Evolutionary conservation across 768 basidiomycete genomes (phyloP).

Genomic region (Antrodiella citrinella): DNA sequence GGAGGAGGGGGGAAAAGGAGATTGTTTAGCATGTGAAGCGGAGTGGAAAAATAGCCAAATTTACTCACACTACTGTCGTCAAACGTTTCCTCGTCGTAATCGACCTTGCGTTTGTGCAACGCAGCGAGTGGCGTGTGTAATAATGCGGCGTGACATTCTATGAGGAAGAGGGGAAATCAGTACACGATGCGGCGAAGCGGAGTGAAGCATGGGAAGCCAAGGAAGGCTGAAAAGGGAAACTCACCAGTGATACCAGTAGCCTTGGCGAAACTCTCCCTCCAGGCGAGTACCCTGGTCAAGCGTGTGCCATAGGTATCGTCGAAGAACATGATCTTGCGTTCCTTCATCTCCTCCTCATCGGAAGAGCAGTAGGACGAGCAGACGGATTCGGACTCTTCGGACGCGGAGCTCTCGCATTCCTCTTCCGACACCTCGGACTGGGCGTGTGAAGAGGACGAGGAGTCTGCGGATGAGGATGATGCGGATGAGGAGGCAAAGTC

Average conservation of each 20-base stretch:
- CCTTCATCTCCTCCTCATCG: conserved; percentile 26
- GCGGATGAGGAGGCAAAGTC: conserved; percentile 28
- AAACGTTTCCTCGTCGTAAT: conserved; percentile 23
- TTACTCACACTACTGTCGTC: conserved; percentile 37
- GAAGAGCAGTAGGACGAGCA: conserved; percentile 72
- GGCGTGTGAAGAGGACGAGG: conserved; percentile 30
- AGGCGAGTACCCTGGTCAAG: conserved; percentile 62
- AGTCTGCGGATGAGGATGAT: conserved; percentile 32
- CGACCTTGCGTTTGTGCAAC: conserved; percentile 42
- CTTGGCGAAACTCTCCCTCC: conserved; percentile 54
- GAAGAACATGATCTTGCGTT: conserved; percentile 17
- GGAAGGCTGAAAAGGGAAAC: conserved; percentile 5
- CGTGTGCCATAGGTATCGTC: conserved; percentile 46
- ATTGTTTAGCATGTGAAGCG: neutral
- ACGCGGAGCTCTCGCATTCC: conserved; percentile 25
- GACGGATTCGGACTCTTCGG: conserved; percentile 33
- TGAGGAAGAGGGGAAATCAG: neutral
- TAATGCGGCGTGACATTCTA: conserved; percentile 2
- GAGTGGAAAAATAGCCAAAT: neutral
- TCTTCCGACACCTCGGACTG: conserved; percentile 28
- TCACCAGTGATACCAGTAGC: conserved; percentile 27
- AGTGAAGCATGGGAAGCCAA: neutral
- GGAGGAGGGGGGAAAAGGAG: neutral
- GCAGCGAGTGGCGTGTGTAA: conserved; percentile 21
- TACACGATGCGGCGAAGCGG: conserved; percentile 1